Base-by-base conservation (phyloP, 305 asterid species). In the Solanum hybrid region DNA sequence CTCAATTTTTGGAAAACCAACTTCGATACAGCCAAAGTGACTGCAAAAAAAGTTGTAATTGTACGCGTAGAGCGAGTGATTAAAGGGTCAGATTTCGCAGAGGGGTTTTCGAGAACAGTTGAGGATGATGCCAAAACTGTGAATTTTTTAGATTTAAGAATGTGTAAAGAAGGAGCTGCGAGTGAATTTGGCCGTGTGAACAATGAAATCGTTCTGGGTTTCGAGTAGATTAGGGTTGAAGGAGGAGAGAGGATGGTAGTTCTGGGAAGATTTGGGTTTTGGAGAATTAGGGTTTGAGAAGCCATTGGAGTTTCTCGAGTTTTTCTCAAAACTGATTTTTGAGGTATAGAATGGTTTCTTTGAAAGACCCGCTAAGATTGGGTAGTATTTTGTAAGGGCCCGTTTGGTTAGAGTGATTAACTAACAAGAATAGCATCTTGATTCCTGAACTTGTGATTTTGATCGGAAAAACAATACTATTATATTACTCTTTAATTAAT, bases 61-160 rank as follows among this genome's bases (percentile, higher is more conserved):
- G 98, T 94, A 79, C 98, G 95, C 26, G 98, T 96, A 24, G 98
- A 93, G 26, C 96, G 96, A 78, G 96, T 91, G 82, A 95, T 97
- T 10, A 91, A 33, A 73, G 93, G 90, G 22, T 37, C 90, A 27
- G 87, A 88, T 8, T 91, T 41, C 72, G 85, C 37, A 5, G 79
- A 22, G 17, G 90, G 88, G 27, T 22, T 90, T 39, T 15, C 29
- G 14, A 83, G 89, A 78, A 91, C 7, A 15, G 93, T 78, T 11
- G 95, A 73, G 65, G 91, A 81, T 37, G 94, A 93, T 88, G 95
- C 94, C 10, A 87, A 89, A 70, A 93, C 91, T 75, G 78, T 84
- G 37, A 90, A 89, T 32, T 80, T 93, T 12, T 39, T 41, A 29
- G 90, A 38, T 81, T 39, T 81, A 38, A 11, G 68, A 81, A 26